phyloP scores from a whole-genome alignment of 768 basidiomycete species.

The Grammothele lineata region DNA sequence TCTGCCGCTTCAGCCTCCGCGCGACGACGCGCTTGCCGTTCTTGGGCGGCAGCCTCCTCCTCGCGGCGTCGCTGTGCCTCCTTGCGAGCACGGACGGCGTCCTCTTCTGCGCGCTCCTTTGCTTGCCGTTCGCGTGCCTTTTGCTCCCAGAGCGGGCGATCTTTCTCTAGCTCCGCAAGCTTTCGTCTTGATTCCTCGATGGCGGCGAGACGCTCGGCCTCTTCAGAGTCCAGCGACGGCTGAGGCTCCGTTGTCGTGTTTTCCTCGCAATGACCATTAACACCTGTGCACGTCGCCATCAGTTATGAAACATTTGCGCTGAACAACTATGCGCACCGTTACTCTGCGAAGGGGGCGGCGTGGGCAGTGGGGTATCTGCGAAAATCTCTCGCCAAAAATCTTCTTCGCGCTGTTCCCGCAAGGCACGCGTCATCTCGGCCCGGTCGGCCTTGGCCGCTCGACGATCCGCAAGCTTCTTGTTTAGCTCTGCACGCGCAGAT shows the following conservation, averaged over 20 bases:
- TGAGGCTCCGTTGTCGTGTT: background rate
- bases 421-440: background rate
- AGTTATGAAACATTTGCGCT: too few species aligned
- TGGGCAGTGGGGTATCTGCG: background rate
- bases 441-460: background rate
- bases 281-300: background rate
- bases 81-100: constrained; percentile 14
- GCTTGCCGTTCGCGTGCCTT: constrained; percentile 45
- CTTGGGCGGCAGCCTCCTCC: constrained; percentile 12
- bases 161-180: constrained; percentile 61
- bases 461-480: constrained; percentile 8
- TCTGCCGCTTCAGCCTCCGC: constrained; percentile 21
- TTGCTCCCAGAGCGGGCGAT: constrained; percentile 59
- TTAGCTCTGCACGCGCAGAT: background rate
- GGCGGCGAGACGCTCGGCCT: constrained; percentile 34
- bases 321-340: background rate
- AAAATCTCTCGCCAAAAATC: constrained; percentile 6
- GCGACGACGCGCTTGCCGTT: constrained; percentile 22
- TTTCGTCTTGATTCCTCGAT: constrained; percentile 67
- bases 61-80: constrained; percentile 17
- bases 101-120: constrained; percentile 37
- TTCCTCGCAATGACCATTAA: background rate
- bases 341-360: constrained; percentile 5
- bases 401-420: constrained; percentile 7
- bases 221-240: constrained; percentile 20